Evolutionary conservation across 2,329 filamentous ascomycete genomes (phyloP), one percentile per base, ranked within the genome.

Genomic region (Raffaelea ambrosiae): DNA sequence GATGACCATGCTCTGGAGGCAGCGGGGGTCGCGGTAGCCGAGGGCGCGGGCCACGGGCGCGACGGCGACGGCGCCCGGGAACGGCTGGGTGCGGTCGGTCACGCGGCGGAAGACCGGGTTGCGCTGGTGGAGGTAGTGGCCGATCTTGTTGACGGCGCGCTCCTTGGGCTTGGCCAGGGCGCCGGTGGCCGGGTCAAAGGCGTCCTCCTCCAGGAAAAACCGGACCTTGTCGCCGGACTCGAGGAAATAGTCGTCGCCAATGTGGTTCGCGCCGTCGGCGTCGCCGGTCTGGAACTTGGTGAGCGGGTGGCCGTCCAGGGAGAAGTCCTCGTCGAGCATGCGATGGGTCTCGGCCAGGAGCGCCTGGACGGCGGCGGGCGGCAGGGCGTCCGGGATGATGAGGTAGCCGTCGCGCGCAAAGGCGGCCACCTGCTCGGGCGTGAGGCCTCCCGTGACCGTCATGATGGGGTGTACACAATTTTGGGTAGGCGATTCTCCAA

Each of bases 141-240:
- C 84, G 60, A 89, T 88, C 68, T 90, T 88, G 72, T 97, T 98
- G 61, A 98, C 86, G 47, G 93, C 88, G 47, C 75, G 78, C 53
- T 85, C 73, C 65, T 95, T 95, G 36, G 90, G 87, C 57, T 90
- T 89, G 11, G 69, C 70, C 3, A 97, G 78, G 2, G 70, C 67
- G 36, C 86, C 84, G 0, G 65, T 62, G 0, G 66, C 59, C 10
- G 70, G 56, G 58, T 83, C 73, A 64, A 96, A 91, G 54, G 91
- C 91, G 66, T 93, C 90, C 66, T 94, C 88, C 67, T 97, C 91
- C 66, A 97, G 94, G 76, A 97, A 97, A 76, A 94, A 97, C 51
- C 89, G 85, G 52, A 97, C 73, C 68, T 96, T 91, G 72, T 97
- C 87, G 52, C 88, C 89, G 3, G 86, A 93, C 1, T 74, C 76